phyloP scores from a whole-genome alignment of 2,329 filamentous ascomycete genomes.

The Remersonia thermophila region DNA sequence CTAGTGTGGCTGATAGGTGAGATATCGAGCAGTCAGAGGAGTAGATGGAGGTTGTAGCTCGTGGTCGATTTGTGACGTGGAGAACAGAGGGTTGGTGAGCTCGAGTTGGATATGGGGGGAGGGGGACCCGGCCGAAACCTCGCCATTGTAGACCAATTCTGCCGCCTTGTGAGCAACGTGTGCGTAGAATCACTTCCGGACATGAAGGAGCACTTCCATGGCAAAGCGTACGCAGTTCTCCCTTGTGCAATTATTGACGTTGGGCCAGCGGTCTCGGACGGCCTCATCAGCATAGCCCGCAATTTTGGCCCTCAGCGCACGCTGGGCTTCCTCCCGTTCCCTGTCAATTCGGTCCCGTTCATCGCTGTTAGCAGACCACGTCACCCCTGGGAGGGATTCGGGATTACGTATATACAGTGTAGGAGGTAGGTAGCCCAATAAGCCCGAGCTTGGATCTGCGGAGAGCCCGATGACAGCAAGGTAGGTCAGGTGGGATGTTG shows the following conservation, averaged over 20 bases:
- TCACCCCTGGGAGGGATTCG: constrained; percentile 13
- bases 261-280: constrained; percentile 52
- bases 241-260: constrained; percentile 49
- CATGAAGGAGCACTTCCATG: constrained; percentile 55
- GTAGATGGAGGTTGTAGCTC: constrained; percentile 10
- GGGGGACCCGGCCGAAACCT: constrained; percentile 15
- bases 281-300: constrained; percentile 57
- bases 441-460: no score
- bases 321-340: constrained; percentile 60
- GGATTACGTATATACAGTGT: no score
- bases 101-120: constrained; percentile 8
- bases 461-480: no score
- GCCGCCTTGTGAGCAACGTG: constrained; percentile 34
- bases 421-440: no score
- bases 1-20: constrained; percentile 12
- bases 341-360: constrained; percentile 49
- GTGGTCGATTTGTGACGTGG: constrained; percentile 7
- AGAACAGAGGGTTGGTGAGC: constrained; percentile 2
- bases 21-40: constrained; percentile 16
- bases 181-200: constrained; percentile 54
- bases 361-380: constrained; percentile 28
- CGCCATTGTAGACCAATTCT: constrained; percentile 26
- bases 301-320: constrained; percentile 52
- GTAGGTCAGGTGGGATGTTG: no score
- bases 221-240: constrained; percentile 58